Percentiles rank a stretch among this genome's conserved stretches.
Conservation (phyloP, 805 yeast genomes). For the Ogataea minuta region DNA sequence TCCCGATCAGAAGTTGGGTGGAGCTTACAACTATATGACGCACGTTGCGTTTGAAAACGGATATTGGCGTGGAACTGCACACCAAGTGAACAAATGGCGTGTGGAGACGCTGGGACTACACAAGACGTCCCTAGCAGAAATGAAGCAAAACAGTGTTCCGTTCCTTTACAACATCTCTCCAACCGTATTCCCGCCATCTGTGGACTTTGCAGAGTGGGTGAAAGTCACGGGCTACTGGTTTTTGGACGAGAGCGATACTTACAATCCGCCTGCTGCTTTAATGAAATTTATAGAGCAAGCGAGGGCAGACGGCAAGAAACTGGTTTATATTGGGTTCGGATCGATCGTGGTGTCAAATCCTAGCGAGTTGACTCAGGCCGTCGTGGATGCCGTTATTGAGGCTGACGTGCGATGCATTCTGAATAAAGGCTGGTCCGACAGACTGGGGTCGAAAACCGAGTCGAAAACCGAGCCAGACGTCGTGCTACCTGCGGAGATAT, state of each 20-base stretch:
- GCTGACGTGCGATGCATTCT: slow-evolving; percentile 85
- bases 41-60: slow-evolving; percentile 91
- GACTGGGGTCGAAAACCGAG: slow-evolving; percentile 43
- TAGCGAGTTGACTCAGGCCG: slow-evolving; percentile 68
- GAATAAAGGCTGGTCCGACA: slow-evolving; percentile 93
- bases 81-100: slow-evolving; percentile 88
- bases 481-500: slow-evolving; percentile 64
- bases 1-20: slow-evolving; percentile 91
- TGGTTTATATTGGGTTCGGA: slow-evolving; percentile 94
- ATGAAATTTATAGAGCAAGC: slow-evolving; percentile 63
- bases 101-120: slow-evolving; percentile 60
- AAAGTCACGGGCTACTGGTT: slow-evolving; percentile 96
- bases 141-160: slow-evolving; percentile 81
- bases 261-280: slow-evolving; percentile 60
- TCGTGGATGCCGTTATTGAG: slow-evolving; percentile 71
- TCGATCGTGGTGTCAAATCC: slow-evolving; percentile 91
- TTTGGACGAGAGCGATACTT: slow-evolving; percentile 52
- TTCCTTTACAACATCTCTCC: slow-evolving; percentile 90
- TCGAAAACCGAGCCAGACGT: slow-evolving; percentile 43
- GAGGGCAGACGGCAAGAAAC: slow-evolving; percentile 53
- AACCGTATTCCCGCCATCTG: slow-evolving; percentile 83
- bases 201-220: slow-evolving; percentile 95
- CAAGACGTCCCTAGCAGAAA: slow-evolving; percentile 62
- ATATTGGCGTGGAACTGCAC: slow-evolving; percentile 88
- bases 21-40: slow-evolving; percentile 87